Evolutionary conservation across 2,329 filamentous ascomycete species (phyloP).

Genomic region (Colletotrichum nymphaeae): DNA sequence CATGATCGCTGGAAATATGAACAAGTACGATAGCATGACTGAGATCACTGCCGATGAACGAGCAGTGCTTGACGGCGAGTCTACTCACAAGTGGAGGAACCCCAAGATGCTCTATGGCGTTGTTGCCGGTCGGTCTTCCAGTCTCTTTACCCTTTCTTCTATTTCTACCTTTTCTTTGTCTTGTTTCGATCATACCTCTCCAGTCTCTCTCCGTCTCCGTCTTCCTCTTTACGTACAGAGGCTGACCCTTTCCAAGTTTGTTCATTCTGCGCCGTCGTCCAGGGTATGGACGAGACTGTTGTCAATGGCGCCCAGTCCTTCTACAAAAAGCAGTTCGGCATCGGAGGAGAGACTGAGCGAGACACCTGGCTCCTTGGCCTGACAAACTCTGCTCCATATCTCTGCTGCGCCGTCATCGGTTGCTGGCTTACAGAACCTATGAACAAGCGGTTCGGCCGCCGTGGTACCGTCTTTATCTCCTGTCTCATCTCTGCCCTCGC

Average conservation of each 20-base stretch:
- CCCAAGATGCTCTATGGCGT: slow-evolving; percentile 74
- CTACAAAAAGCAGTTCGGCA: slow-evolving; percentile 63
- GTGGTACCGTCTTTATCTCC: slow-evolving; percentile 77
- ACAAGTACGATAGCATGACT: slow-evolving; percentile 59
- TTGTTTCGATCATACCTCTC: not conserved
- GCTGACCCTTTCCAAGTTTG: slow-evolving; percentile 54
- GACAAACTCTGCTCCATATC: slow-evolving; percentile 70
- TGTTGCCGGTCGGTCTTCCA: slow-evolving; percentile 57
- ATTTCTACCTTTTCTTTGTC: too few species aligned
- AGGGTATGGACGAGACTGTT: slow-evolving; percentile 75
- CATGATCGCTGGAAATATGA: slow-evolving; percentile 65
- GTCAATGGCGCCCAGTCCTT: slow-evolving; percentile 70
- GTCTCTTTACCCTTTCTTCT: too few species aligned
- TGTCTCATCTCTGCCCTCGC: slow-evolving; percentile 70
- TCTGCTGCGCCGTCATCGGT: slow-evolving; percentile 75
- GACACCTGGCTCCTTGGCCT: slow-evolving; percentile 71
- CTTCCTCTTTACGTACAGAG: not conserved
- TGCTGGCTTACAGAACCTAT: slow-evolving; percentile 81
- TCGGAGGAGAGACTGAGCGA: slow-evolving; percentile 60
- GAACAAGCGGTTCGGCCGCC: slow-evolving; percentile 76
- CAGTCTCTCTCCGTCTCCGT: not conserved
- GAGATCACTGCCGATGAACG: slow-evolving; percentile 70
- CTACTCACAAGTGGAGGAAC: slow-evolving; percentile 75
- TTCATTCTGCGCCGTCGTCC: slow-evolving; percentile 76
- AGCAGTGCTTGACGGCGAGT: slow-evolving; percentile 68